phyloP scores from a whole-genome alignment of 768 basidiomycete species.

The Dacryopinax primogenitus region DNA sequence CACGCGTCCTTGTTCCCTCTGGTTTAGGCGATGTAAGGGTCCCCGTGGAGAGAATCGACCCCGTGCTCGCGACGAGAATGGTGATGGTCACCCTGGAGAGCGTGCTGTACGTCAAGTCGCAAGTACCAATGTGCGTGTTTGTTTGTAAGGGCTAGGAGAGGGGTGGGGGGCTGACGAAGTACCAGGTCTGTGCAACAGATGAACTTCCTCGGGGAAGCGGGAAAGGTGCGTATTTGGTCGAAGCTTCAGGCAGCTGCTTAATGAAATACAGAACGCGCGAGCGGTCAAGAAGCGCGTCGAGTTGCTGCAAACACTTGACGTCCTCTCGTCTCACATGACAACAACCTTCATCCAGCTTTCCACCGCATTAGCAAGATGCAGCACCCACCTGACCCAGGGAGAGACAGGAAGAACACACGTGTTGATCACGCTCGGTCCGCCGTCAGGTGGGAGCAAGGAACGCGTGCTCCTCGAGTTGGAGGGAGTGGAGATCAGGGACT shows the following conservation, averaged over 20 bases:
- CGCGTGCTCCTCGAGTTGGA: not conserved
- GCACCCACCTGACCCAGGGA: not conserved
- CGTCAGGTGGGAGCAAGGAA: not conserved
- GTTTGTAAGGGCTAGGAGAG: not conserved
- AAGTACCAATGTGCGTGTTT: not conserved
- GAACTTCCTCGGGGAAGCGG: not conserved
- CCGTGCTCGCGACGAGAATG: not conserved
- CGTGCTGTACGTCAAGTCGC: not conserved
- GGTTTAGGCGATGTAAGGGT: not conserved
- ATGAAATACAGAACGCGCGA: not conserved
- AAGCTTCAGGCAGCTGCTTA: not conserved
- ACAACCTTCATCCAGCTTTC: conserved; percentile 3
- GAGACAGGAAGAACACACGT: not conserved
- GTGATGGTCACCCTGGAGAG: not conserved
- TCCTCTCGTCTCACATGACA: not conserved
- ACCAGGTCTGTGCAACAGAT: conserved; percentile 5
- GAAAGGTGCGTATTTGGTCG: not conserved
- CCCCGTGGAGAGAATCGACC: not conserved
- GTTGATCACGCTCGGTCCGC: not conserved
- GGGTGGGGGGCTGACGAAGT: not conserved
- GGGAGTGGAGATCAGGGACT: not conserved
- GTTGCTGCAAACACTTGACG: not conserved
- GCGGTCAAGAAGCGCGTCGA: not conserved
- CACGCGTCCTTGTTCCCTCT: not conserved
- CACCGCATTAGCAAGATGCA: not conserved